These are phyloP conservation scores for Stylonectria norvegica DNA, from an alignment of 2,329 filamentous ascomycete species.

Conservation along the genomic window DNA sequence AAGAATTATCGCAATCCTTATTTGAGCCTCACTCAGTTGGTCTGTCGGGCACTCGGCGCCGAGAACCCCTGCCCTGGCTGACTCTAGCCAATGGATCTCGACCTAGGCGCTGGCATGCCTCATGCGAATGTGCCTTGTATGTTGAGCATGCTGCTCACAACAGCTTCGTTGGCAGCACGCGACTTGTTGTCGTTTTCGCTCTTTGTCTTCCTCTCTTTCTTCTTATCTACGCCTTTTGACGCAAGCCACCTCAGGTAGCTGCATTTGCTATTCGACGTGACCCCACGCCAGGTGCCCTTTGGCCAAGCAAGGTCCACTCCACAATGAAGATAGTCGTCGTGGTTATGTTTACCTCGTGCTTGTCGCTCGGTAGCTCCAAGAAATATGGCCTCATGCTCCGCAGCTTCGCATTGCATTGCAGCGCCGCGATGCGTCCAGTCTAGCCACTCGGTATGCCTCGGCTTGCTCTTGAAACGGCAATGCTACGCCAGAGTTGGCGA, in stretches of 20 bases:
- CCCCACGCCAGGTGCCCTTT: constrained; percentile 1
- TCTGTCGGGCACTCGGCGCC: too few relatives aligned
- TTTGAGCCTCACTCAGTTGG: constrained; percentile 3
- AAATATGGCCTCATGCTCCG: constrained; percentile 22
- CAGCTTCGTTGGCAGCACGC: constrained; percentile 6
- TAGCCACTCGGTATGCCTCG: constrained; percentile 16
- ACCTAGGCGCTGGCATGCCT: neutral
- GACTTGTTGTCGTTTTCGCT: constrained; percentile 6
- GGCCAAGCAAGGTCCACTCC: constrained; percentile 1
- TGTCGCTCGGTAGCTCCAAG: constrained; percentile 1
- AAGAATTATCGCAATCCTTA: too few relatives aligned
- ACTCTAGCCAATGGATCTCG: neutral
- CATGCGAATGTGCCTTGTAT: constrained; percentile 15
- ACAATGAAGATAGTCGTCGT: constrained; percentile 3
- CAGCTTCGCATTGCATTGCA: constrained; percentile 4
- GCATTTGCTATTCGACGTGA: constrained; percentile 4
- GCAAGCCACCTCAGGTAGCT: constrained; percentile 10
- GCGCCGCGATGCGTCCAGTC: constrained; percentile 4
- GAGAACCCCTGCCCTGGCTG: too few relatives aligned
- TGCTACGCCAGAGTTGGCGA: too few relatives aligned
- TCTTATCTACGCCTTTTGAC: constrained; percentile 7
- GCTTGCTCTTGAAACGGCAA: constrained; percentile 2
- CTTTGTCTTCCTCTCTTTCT: constrained; percentile 4
- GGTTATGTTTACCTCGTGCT: neutral
- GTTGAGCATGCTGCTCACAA: constrained; percentile 7